Conservation (phyloP, 768 basidiomycete genomes). For the Lepiota brunneoincarnata region DNA sequence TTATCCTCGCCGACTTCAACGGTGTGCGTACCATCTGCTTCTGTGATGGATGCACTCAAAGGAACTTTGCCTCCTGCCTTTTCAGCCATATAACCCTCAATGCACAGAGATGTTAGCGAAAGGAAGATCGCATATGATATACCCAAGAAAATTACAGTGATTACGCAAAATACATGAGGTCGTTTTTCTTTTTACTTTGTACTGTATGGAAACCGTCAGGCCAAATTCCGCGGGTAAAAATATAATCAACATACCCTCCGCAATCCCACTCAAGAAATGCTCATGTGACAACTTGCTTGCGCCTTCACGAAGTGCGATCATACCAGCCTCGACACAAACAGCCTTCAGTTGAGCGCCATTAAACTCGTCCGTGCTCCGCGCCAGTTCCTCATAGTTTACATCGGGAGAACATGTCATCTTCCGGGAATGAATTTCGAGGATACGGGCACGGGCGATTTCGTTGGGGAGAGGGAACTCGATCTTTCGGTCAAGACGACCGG, state of each 20-base stretch:
- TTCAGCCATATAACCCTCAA: neutral
- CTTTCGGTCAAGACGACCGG: constrained; percentile 95
- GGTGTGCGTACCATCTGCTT: too few relatives aligned
- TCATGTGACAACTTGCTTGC: constrained; percentile 88
- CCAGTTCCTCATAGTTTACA: constrained; percentile 96
- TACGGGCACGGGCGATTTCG: constrained; percentile 93
- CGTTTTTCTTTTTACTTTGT: constrained; percentile 99
- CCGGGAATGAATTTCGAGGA: constrained; percentile 94
- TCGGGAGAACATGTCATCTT: constrained; percentile 89
- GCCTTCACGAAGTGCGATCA: constrained; percentile 96
- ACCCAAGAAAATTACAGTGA: constrained; percentile 3
- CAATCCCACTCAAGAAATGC: constrained; percentile 91
- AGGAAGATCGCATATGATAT: neutral
- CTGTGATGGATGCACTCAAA: neutral
- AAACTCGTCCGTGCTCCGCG: constrained; percentile 96
- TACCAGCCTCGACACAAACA: constrained; percentile 98
- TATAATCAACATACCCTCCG: constrained; percentile 58
- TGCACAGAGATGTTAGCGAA: neutral
- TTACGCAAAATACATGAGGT: constrained; percentile 92
- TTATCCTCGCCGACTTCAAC: neutral
- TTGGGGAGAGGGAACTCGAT: constrained; percentile 98
- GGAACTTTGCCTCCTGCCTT: neutral
- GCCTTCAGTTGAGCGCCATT: constrained; percentile 97
- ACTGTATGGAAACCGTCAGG: constrained; percentile 45
- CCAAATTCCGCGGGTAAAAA: constrained; percentile 17